Evolutionary conservation across 805 yeast genomes (phyloP).

Genomic region (Candida pseudoglaebosa): DNA sequence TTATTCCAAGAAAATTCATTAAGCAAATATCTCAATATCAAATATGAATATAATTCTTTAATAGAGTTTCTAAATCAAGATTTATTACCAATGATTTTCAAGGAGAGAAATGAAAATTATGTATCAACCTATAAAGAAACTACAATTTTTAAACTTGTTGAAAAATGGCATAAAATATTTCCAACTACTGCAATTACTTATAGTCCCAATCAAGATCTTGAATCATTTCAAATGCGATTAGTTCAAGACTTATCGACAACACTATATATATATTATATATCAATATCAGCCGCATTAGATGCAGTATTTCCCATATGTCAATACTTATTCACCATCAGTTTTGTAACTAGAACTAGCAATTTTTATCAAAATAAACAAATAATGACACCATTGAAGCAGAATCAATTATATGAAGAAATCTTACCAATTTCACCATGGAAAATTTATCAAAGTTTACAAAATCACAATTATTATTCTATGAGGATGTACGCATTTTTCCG

Average conservation of each 20-base stretch:
- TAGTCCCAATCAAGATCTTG: background rate
- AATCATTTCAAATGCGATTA: conserved; percentile 9
- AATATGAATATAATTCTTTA: conserved; percentile 14
- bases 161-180: conserved; percentile 18
- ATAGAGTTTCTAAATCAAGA: conserved; percentile 13
- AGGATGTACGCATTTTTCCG: conserved; percentile 21
- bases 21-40: conserved; percentile 5
- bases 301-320: conserved; percentile 19
- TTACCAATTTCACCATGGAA: conserved; percentile 1
- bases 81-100: conserved; percentile 15
- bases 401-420: conserved; percentile 7
- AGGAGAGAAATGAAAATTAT: conserved; percentile 11
- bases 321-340: conserved; percentile 20
- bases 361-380: conserved; percentile 10
- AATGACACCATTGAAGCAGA: conserved; percentile 7
- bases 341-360: conserved; percentile 12
- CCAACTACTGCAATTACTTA: conserved; percentile 16
- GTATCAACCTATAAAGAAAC: conserved; percentile 18
- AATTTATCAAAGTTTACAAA: conserved; percentile 16
- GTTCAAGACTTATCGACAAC: conserved; percentile 16
- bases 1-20: conserved; percentile 1
- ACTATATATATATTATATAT: conserved; percentile 18
- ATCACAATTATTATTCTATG: conserved; percentile 23
- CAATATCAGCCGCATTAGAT: conserved; percentile 20
- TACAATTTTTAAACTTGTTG: conserved; percentile 14